Conservation (phyloP, 371 early-diverging fungal species). For the Chytridiales sp. region DNA sequence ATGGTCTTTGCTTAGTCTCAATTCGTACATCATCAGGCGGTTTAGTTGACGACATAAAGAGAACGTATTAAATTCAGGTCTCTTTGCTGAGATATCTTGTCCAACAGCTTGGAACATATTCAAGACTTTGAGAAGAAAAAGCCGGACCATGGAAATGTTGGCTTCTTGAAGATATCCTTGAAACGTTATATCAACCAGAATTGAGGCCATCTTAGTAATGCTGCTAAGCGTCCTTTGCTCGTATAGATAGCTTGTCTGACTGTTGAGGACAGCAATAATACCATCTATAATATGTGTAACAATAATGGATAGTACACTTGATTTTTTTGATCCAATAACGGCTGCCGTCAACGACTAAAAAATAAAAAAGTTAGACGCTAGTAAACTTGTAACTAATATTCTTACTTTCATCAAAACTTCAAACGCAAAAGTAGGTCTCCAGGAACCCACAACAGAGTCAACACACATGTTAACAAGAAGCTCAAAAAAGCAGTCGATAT, state of each 20-base stretch:
- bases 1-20: conserved; percentile 46
- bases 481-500: conserved; percentile 9
- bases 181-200: conserved; percentile 71
- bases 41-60: conserved; percentile 56
- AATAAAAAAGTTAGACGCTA: neutral
- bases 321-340: conserved; percentile 4
- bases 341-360: conserved; percentile 18
- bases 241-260: conserved; percentile 3
- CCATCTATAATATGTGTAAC: conserved; percentile 19
- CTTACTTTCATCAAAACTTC: conserved; percentile 23
- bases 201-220: conserved; percentile 57
- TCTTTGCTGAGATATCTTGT: no score
- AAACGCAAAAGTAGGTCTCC: conserved; percentile 24
- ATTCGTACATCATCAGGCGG: conserved; percentile 58
- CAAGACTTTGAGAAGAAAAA: no score
- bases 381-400: no score
- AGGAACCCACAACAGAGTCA: conserved; percentile 28
- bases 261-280: conserved; percentile 7
- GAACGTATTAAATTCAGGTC: conserved; percentile 30
- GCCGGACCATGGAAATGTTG: no score
- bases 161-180: no score
- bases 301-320: conserved; percentile 17
- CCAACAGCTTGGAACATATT: no score
- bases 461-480: conserved; percentile 20
- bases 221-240: conserved; percentile 47